Percentiles rank a stretch among this genome's conserved stretches.
These are phyloP conservation scores for Pseudogymnoascus sp. DNA, from an alignment of 2,329 filamentous ascomycete genomes.

Conservation along the genomic window DNA sequence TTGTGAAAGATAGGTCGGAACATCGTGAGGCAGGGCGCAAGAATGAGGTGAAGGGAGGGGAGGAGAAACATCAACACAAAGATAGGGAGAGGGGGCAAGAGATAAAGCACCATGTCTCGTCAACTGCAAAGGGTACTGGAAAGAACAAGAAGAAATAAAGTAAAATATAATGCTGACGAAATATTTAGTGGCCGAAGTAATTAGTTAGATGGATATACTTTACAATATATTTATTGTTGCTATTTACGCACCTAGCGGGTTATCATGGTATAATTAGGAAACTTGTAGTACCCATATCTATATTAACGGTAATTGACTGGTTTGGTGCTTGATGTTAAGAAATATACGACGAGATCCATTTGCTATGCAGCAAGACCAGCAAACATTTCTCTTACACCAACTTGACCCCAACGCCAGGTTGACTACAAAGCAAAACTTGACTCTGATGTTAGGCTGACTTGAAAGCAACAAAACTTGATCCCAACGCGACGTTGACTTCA, in stretches of 20 bases:
- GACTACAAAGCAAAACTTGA: neutral
- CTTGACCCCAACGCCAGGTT: neutral
- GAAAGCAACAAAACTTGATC: neutral
- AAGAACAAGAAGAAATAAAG: neutral
- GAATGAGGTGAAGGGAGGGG: neutral
- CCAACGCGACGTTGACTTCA: neutral
- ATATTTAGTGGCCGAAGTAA: conserved; percentile 1
- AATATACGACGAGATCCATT: neutral
- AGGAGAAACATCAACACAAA: neutral
- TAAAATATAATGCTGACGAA: neutral
- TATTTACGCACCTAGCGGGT: neutral
- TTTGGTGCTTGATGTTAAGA: neutral
- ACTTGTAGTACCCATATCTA: neutral
- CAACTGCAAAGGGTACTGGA: neutral
- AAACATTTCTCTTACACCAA: neutral
- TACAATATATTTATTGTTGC: neutral
- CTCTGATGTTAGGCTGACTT: neutral
- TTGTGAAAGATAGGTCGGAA: neutral
- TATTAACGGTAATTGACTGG: neutral
- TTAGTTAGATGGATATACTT: conserved; percentile 1
- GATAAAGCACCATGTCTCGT: neutral
- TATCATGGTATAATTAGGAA: neutral
- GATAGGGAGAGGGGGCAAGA: neutral
- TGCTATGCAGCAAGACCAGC: neutral
- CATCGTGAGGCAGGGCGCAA: neutral